Conservation (phyloP, 441 rosid species). For the Jatropha multifida region DNA sequence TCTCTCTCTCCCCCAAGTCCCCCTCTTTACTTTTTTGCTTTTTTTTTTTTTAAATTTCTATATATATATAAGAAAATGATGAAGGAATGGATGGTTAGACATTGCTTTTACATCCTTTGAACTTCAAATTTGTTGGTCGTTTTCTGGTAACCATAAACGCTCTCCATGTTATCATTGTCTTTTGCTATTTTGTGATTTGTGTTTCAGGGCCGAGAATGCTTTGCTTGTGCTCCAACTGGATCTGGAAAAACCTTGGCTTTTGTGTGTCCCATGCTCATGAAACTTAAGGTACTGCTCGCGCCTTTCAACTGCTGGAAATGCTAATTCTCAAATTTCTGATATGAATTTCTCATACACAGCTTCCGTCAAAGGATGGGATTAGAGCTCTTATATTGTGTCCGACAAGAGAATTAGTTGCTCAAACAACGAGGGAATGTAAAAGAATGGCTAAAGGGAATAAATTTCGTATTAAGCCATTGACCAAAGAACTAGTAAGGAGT, state of each 20-base stretch:
- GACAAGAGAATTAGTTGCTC: slow-evolving; percentile 82
- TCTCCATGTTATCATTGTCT: neutral
- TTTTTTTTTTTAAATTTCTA: neutral
- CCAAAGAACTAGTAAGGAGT: slow-evolving; percentile 62
- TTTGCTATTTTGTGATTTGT: neutral
- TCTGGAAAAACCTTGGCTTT: slow-evolving; percentile 93
- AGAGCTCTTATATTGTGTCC: slow-evolving; percentile 84
- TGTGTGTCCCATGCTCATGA: slow-evolving; percentile 87
- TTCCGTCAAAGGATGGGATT: slow-evolving; percentile 59
- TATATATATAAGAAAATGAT: neutral
- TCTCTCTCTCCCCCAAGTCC: neutral
- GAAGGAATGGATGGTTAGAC: neutral
- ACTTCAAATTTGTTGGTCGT: neutral
- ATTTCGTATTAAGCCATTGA: slow-evolving; percentile 66
- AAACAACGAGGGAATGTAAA: slow-evolving; percentile 85
- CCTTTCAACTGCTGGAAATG: slow-evolving; percentile 13
- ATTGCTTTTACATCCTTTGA: neutral
- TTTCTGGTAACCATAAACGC: neutral
- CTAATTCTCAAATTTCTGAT: slow-evolving; percentile 24
- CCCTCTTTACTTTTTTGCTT: neutral
- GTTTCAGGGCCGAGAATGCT: slow-evolving; percentile 81
- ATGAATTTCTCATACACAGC: slow-evolving; percentile 34
- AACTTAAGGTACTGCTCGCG: slow-evolving; percentile 65
- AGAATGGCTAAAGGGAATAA: slow-evolving; percentile 78
- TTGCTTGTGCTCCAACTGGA: slow-evolving; percentile 97